Evolutionary conservation across 768 basidiomycete genomes (phyloP), one percentile per base, ranked within the genome.

Genomic region (Cystofilobasidium macerans): DNA sequence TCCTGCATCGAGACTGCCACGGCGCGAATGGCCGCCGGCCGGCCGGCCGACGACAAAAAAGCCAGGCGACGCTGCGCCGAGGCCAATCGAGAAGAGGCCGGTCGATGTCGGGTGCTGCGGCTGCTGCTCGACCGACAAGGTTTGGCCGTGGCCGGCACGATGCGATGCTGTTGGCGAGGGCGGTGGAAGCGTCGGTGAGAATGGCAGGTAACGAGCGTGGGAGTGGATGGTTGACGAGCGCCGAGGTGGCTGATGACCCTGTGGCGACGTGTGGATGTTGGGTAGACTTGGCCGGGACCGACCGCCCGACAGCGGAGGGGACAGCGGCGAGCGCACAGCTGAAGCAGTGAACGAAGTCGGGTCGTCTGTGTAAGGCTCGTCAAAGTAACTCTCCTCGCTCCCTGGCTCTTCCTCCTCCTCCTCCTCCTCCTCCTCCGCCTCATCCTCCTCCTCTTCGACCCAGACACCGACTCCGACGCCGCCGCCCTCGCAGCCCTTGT

Each of bases 381-480:
- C 56, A 32, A 36, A 14, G 45, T 36, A 38, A 7, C 28, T 16
- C 35, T 30, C 35, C 35, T 48, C 40, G 57, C 33, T n/a, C n/a
- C n/a, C n/a, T n/a, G n/a, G n/a, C n/a, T 60, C 61, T 26, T 67
- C 62, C 22, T 61, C 63, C 16, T 53, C 43, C 0, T 57, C 26
- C 24, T 66, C 59, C 3, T 26, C 59, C 11, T 57, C 58, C 26
- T 47, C 57, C 0, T 32, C 28, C 5, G 18, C 54, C 14, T 54
- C 71, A 6, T 61, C 61, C 5, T 70, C 65, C 20, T 72, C 70
- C 32, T 75, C 75, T 62, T 76, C 76, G 0, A 73, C 73, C 76
- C 76, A 76, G 2, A 73, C 73, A 11, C 75, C 75, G 9, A 77
- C 70, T 18, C 76, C 75, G 9, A 77, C 74, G 1, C 73, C 76